Base-by-base conservation (phyloP, 306 rosid species). In the Senna tora region DNA sequence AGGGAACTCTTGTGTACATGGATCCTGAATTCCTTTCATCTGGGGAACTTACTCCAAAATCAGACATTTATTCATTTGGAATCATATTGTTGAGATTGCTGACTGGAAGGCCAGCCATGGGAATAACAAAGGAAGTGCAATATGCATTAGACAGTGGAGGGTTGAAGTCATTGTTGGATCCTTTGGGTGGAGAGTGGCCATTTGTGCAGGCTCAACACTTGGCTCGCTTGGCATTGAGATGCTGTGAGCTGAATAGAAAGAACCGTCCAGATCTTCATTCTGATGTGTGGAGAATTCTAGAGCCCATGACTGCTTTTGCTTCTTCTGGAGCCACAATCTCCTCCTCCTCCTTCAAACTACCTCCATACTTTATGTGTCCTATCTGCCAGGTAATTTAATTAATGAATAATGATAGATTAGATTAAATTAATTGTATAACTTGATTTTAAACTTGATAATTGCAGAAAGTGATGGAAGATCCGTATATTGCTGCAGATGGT, bases 161-260 rank as follows among this genome's bases (percentile, higher is more conserved):
- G 67, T 81, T 94, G 59, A 75, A 83, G 73, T 74, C 78, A 25
- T 65, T 91, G 33, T 74, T 94, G 80, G 99, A 94, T 83, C 92
- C 97, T 67, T 89, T 89, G 85, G 99, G 96, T 25, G 99, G 99
- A 65, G 97, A 88, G 67, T 91, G 99, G 99, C 97, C 97, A 45
- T 87, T 89, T 64, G 96, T 85, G 75, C 93, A 83, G 81, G 99
- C 97, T 5, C 89, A 89, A 65, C 93, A 87, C 80, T 82, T 91
- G 80, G 78, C 92, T 77, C 83, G 67, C 71, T 54, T 94, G 83
- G 99, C 97, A 17, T 50, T 94, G 64, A 81, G 97, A 82, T 94
- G 99, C 63, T 88, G 96, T 33, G 96, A 91, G 82, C 74, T 85
- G 79, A 85, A 55, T 43, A 75, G 93, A 17, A 85, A 78, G 82